Evolutionary conservation across 2,329 filamentous ascomycete species (phyloP), one percentile per base, ranked within the genome.

Genomic region (Diaporthe sp.): DNA sequence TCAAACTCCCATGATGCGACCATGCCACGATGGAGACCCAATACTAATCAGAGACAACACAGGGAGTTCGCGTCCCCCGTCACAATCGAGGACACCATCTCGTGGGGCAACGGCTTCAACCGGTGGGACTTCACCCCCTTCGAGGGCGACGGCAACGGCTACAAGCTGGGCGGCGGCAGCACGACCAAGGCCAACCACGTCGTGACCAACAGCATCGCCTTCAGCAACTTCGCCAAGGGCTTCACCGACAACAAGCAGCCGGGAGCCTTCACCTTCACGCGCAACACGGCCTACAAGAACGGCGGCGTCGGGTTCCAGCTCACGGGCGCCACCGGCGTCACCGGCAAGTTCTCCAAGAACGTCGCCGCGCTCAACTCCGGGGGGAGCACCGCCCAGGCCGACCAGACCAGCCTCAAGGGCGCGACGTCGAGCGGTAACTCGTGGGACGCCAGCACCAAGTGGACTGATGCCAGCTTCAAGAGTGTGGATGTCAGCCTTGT

Each of bases 281-380:
- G 85, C 72, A 87, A 87, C 80, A 88, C 86, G 1, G 86, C 86
- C 4, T 88, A 84, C 83, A 85, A 85, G 77, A 88, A 88, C 70
- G 83, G 80, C 6, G 85, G 84, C 42, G 81, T 84, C 22, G 85
- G 86, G 12, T 86, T 85, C 80, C 81, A 85, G 73, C 81, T 85
- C 75, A 78, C 79, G 39, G 81, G 79, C 25, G 81, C 83, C 34
- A 80, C 81, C 1, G 82, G 84, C 3, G 65, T 68, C 4, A 39
- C 65, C 7, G 65, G 65, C 65, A 84, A 80, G 22, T 78, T 87
- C 34, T 84, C 76, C 8, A 81, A 80, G 63, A 88, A 87, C 75
- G 80, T 88, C 71, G 85, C 86, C 5, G 84, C 81, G 0, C 75
- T 78, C 28, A 85, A 85, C 53, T 77, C 75, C 28, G 75, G 76